Evolutionary conservation across 2,329 filamentous ascomycete species (phyloP).

Genomic region (Phyllosticta citriasiana): DNA sequence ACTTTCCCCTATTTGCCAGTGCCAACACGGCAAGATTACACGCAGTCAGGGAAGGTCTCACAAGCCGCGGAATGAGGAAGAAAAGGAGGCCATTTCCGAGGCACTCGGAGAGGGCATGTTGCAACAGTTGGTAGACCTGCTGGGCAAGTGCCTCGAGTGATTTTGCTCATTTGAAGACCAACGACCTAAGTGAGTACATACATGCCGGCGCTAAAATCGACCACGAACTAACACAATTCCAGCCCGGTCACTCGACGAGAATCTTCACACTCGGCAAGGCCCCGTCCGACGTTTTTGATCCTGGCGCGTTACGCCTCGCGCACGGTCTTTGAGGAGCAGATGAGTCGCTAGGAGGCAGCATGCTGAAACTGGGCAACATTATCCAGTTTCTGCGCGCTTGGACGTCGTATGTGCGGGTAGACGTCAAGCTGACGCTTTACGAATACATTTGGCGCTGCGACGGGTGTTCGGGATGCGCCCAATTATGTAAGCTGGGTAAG

Average conservation of each 20-base stretch:
- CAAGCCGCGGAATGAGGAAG: constrained; percentile 55
- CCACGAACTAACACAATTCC: background rate
- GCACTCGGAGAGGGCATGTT: constrained; percentile 82
- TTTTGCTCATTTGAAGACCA: constrained; percentile 95
- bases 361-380: constrained; percentile 44
- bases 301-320: constrained; percentile 53
- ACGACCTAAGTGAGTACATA: constrained; percentile 64
- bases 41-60: constrained; percentile 56
- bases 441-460: constrained; percentile 45
- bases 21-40: constrained; percentile 89
- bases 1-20: constrained; percentile 90
- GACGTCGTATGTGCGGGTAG: constrained; percentile 44
- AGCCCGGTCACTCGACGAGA: constrained; percentile 84
- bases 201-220: background rate
- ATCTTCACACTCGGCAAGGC: constrained; percentile 61
- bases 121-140: constrained; percentile 75
- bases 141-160: constrained; percentile 83
- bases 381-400: constrained; percentile 43
- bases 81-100: constrained; percentile 78
- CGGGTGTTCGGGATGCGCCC: constrained; percentile 37
- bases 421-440: constrained; percentile 49
- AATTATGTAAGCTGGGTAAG: constrained; percentile 11
- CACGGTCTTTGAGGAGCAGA: constrained; percentile 51
- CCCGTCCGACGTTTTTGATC: constrained; percentile 55
- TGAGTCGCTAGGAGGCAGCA: constrained; percentile 42